Percentiles rank a stretch among this genome's conserved stretches.
These are phyloP conservation scores for Melanomma pulvis-pyrius DNA, from an alignment of 495 filamentous ascomycete genomes.

Conservation along the genomic window DNA sequence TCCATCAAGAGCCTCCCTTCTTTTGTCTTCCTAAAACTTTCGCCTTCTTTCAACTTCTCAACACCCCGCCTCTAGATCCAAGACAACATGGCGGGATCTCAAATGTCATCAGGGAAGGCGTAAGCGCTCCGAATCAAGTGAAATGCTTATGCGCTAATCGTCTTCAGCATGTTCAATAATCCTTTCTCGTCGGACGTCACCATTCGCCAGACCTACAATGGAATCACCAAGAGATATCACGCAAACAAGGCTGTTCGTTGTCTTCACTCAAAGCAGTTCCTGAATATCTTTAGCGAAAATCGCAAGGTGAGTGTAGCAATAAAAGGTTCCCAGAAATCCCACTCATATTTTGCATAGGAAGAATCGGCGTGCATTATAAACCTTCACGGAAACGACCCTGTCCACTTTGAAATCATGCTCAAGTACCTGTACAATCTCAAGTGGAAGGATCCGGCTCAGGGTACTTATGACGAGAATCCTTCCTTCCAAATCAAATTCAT, in stretches of 20 bases:
- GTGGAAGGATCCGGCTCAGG: background rate
- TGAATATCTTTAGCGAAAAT: background rate
- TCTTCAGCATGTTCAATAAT: slow-evolving; percentile 1
- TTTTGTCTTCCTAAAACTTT: no score
- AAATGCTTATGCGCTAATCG: background rate
- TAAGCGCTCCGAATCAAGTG: no score
- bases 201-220: background rate
- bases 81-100: no score
- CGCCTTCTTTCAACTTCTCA: no score
- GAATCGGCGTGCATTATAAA: background rate
- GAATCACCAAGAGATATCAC: background rate
- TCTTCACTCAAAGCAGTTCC: background rate
- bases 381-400: slow-evolving; percentile 14
- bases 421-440: background rate
- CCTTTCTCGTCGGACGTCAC: background rate
- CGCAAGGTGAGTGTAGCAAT: background rate
- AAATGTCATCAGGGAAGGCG: no score
- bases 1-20: no score
- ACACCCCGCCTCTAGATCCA: no score
- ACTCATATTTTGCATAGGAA: slow-evolving; percentile 9
- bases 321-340: no score
- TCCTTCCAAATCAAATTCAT: background rate
- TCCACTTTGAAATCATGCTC: slow-evolving; percentile 13
- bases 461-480: background rate
- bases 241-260: slow-evolving; percentile 2